Evolutionary conservation across 495 filamentous ascomycete genomes (phyloP).

Genomic region (Aspergillus bertholletiae): DNA sequence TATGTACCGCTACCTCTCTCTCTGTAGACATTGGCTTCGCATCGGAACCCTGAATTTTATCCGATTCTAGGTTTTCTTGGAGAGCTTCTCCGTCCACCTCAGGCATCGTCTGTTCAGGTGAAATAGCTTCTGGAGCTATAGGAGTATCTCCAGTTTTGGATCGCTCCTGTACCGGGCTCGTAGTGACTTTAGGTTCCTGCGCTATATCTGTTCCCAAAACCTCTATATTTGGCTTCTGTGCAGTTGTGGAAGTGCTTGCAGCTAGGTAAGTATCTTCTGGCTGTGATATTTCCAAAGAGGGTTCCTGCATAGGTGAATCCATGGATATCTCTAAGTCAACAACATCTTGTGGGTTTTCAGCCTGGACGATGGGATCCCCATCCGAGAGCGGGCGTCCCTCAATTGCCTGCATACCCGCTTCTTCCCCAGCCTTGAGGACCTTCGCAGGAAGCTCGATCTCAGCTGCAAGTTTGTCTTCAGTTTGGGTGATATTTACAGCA

Average conservation of each 20-base stretch:
- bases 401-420: neutral
- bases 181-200: neutral
- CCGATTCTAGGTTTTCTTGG: neutral
- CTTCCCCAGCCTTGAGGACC: neutral
- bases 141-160: neutral
- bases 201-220: neutral
- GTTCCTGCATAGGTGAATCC: neutral
- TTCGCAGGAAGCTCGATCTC: neutral
- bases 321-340: neutral
- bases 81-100: neutral
- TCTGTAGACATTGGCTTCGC: neutral
- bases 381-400: neutral
- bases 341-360: neutral
- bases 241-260: neutral
- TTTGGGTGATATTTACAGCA: neutral
- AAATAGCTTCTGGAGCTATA: neutral
- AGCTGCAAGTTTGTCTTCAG: neutral
- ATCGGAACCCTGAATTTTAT: neutral
- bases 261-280: neutral
- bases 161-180: neutral
- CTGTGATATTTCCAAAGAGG: neutral
- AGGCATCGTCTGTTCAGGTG: neutral
- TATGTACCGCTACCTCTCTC: constrained; percentile 10
- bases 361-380: neutral
- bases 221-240: neutral